Evolutionary conservation across 495 filamentous ascomycete species (phyloP).

Genomic region (Trichoderma gamsii): DNA sequence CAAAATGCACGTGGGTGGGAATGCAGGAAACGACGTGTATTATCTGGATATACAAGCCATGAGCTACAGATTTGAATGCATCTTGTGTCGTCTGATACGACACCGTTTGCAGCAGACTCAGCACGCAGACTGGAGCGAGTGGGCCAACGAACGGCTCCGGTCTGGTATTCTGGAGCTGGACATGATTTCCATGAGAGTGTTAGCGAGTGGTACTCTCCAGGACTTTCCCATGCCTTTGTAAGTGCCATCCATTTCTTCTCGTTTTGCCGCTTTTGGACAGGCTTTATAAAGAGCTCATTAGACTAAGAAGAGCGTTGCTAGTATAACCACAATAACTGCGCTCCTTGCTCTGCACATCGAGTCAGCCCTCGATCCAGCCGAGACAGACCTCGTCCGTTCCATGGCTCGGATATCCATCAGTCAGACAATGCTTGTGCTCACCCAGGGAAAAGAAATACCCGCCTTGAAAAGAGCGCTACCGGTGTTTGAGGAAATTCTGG

Average conservation of each 20-base stretch:
- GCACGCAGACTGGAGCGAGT: background rate
- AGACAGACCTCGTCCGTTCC: background rate
- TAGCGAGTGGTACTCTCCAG: background rate
- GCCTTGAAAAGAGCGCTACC: background rate
- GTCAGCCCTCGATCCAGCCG: background rate
- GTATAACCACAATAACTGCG: background rate
- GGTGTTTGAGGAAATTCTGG: background rate
- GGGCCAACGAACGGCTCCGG: background rate
- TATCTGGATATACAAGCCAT: background rate
- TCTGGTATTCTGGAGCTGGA: background rate
- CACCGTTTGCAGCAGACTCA: background rate
- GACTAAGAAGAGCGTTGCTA: background rate
- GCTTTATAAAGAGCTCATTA: background rate
- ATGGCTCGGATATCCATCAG: background rate
- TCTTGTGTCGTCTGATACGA: slow-evolving; percentile 1
- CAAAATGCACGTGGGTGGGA: background rate
- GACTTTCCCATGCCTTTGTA: background rate
- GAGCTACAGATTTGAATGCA: background rate
- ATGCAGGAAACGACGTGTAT: background rate
- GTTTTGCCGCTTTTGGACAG: background rate
- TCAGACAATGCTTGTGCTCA: background rate
- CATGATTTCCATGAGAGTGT: background rate
- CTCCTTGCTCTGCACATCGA: background rate
- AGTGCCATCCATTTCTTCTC: background rate
- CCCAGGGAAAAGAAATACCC: background rate